These are phyloP conservation scores for Mycena olivaceomarginata DNA, from an alignment of 768 basidiomycete genomes.

Conservation along the genomic window DNA sequence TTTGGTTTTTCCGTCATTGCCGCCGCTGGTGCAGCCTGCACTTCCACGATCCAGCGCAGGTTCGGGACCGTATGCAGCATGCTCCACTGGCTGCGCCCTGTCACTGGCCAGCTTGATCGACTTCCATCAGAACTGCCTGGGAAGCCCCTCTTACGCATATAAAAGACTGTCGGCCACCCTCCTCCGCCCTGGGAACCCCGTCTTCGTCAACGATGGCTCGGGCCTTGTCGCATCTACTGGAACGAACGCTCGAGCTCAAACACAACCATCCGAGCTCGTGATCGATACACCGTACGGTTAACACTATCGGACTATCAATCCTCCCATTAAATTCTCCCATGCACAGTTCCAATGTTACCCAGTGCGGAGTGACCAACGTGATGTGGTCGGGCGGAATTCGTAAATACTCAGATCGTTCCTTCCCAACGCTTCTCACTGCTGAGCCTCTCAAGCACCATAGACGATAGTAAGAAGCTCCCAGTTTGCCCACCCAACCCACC, in stretches of 20 bases:
- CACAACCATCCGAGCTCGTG: conserved; percentile 25
- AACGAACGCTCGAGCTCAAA: conserved; percentile 24
- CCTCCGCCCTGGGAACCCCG: conserved; percentile 11
- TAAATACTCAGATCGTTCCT: conserved; percentile 1
- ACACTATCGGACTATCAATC: conserved; percentile 13
- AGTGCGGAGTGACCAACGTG: conserved; percentile 27
- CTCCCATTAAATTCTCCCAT: conserved; percentile 19
- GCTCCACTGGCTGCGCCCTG: neutral
- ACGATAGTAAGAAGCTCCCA: too few relatives aligned
- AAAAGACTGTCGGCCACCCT: conserved; percentile 14
- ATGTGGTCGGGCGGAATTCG: conserved; percentile 30
- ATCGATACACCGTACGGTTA: conserved; percentile 26
- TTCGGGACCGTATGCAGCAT: neutral
- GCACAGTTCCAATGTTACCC: conserved; percentile 27
- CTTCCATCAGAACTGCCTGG: conserved; percentile 29
- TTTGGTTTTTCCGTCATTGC: neutral
- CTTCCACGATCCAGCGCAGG: neutral
- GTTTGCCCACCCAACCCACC: too few relatives aligned
- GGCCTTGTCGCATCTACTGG: conserved; percentile 14
- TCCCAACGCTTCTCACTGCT: conserved; percentile 16
- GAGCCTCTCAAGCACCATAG: neutral
- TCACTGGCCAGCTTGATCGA: too few relatives aligned
- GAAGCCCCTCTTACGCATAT: conserved; percentile 11
- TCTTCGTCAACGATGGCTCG: conserved; percentile 17
- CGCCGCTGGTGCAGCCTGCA: neutral